These are phyloP conservation scores for Knufia fluminis DNA, from an alignment of 2,329 filamentous ascomycete species.

Conservation along the genomic window DNA sequence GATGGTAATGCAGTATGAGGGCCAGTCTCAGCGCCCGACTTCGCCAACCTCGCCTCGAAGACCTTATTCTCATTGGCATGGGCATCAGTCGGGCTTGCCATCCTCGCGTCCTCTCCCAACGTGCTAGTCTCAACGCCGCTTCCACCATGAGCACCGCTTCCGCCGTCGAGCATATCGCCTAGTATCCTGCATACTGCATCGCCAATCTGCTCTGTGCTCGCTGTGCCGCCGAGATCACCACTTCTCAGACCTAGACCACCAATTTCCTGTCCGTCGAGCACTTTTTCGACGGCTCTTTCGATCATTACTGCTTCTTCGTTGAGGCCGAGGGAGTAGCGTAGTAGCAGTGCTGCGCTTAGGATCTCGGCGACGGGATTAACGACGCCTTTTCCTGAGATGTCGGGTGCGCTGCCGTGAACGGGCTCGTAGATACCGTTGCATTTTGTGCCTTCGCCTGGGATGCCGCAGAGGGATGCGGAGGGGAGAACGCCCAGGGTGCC, in stretches of 20 bases:
- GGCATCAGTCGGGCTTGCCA: too few species aligned
- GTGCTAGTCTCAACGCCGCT: not conserved
- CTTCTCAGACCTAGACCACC: slow-evolving; percentile 51
- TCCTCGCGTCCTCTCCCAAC: too few species aligned
- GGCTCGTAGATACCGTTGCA: slow-evolving; percentile 87
- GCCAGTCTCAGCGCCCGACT: too few species aligned
- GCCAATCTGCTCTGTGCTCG: slow-evolving; percentile 91
- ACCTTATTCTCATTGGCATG: too few species aligned
- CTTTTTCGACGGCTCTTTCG: slow-evolving; percentile 90
- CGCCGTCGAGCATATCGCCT: slow-evolving; percentile 14
- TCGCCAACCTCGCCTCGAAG: too few species aligned
- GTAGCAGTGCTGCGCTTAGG: slow-evolving; percentile 97
- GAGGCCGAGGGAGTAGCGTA: slow-evolving; percentile 86
- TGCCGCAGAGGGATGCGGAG: slow-evolving; percentile 92
- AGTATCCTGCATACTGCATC: slow-evolving; percentile 72
- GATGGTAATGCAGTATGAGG: too few species aligned
- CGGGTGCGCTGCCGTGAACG: slow-evolving; percentile 92
- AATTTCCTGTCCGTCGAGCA: slow-evolving; percentile 89
- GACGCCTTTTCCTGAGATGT: slow-evolving; percentile 90
- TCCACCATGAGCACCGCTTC: slow-evolving; percentile 3
- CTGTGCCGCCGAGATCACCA: slow-evolving; percentile 88
- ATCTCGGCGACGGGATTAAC: slow-evolving; percentile 96
- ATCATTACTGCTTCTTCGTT: slow-evolving; percentile 75
- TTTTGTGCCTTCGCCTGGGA: slow-evolving; percentile 63
- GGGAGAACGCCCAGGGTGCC: slow-evolving; percentile 94